Conservation (phyloP, 1,284 basidiomycete species). For the Irpex rosettiformis region DNA sequence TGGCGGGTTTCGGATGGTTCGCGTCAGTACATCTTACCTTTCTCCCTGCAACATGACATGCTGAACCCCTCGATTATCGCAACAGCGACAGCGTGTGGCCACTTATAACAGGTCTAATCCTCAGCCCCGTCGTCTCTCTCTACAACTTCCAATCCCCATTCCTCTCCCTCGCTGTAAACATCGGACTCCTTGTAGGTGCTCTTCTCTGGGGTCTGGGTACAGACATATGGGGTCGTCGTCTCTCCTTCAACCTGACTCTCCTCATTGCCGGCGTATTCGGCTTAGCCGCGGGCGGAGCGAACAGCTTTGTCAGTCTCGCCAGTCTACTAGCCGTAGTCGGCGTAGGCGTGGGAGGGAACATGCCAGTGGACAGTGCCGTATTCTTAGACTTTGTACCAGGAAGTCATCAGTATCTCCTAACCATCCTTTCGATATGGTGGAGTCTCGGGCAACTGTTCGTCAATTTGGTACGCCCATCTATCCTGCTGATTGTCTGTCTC, state of each 20-base stretch:
- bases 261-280: slow-evolving; percentile 58
- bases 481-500: slow-evolving; percentile 5
- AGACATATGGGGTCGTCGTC: slow-evolving; percentile 63
- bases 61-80: neutral
- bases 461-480: slow-evolving; percentile 46
- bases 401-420: slow-evolving; percentile 66
- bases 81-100: slow-evolving; percentile 30
- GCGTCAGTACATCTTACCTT: slow-evolving; percentile 40
- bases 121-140: slow-evolving; percentile 54
- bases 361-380: slow-evolving; percentile 64
- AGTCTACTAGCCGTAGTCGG: slow-evolving; percentile 43
- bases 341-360: slow-evolving; percentile 50
- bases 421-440: slow-evolving; percentile 72
- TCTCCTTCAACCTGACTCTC: slow-evolving; percentile 64
- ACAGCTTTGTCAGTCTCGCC: slow-evolving; percentile 40
- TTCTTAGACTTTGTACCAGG: slow-evolving; percentile 67
- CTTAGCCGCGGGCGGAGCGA: slow-evolving; percentile 41
- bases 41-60: neutral
- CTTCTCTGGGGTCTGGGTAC: slow-evolving; percentile 63
- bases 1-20: slow-evolving; percentile 70
- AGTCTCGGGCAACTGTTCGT: slow-evolving; percentile 61
- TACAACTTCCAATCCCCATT: slow-evolving; percentile 54
- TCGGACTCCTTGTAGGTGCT: slow-evolving; percentile 63
- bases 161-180: slow-evolving; percentile 54
- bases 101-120: slow-evolving; percentile 49